Conservation (phyloP, 345 rosid species). For the Durio zibethinus region DNA sequence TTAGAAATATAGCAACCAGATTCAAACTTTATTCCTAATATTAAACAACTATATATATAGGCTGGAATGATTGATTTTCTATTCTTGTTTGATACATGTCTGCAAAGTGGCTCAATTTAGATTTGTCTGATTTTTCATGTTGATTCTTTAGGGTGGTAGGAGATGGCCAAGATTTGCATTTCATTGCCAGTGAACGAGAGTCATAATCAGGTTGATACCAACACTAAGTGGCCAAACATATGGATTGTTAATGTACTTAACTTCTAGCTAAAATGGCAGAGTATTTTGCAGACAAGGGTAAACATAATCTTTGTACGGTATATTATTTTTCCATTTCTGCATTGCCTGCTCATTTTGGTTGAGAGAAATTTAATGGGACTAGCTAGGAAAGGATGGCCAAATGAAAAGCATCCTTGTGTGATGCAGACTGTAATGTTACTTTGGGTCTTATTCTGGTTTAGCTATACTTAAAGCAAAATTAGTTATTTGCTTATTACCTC, state of each 20-base stretch:
- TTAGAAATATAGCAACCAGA: neutral
- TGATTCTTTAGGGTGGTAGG: neutral
- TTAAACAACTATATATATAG: neutral
- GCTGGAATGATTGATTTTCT: neutral
- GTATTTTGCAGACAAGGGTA: neutral
- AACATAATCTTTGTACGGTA: constrained; percentile 18
- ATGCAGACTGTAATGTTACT: neutral
- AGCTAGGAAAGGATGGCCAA: constrained; percentile 10
- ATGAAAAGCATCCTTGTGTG: neutral
- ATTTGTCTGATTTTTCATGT: neutral
- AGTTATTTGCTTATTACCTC: neutral
- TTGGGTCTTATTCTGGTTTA: neutral
- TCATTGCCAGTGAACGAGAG: neutral
- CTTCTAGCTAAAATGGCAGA: neutral
- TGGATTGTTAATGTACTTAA: neutral
- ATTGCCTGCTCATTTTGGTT: constrained; percentile 13
- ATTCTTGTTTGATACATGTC: neutral
- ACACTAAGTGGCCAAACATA: neutral
- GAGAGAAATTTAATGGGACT: neutral
- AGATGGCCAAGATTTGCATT: constrained; percentile 3
- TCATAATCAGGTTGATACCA: neutral
- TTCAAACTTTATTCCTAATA: neutral
- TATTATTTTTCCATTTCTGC: neutral
- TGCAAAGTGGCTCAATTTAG: neutral
- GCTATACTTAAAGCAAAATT: constrained; percentile 14